phyloP scores from a whole-genome alignment of 306 rosid genomes.

The Pueraria montana region DNA sequence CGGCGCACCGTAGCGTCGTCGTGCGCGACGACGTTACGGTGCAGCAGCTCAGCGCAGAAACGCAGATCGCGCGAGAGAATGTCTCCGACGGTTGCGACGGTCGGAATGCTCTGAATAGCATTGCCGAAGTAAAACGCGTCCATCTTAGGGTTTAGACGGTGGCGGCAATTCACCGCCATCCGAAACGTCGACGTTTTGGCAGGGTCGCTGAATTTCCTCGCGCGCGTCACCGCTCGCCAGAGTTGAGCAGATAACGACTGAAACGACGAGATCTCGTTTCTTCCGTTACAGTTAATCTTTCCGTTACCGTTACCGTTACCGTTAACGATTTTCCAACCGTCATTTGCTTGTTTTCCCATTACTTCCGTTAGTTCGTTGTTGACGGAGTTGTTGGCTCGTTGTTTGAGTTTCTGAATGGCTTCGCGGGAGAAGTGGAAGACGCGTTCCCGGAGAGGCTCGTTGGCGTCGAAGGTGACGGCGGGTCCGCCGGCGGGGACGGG shows the following conservation, averaged over 20 bases:
- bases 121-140: slow-evolving; percentile 82
- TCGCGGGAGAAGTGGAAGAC: slow-evolving; percentile 72
- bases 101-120: slow-evolving; percentile 95
- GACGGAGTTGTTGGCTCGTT: slow-evolving; percentile 41
- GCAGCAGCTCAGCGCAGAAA: slow-evolving; percentile 71
- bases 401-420: slow-evolving; percentile 66
- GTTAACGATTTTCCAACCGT: slow-evolving; percentile 59
- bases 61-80: slow-evolving; percentile 65
- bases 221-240: slow-evolving; percentile 92
- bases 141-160: slow-evolving; percentile 74
- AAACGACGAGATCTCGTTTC: slow-evolving; percentile 77
- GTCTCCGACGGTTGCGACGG: slow-evolving; percentile 62
- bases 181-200: slow-evolving; percentile 80
- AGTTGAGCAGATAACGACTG: slow-evolving; percentile 87
- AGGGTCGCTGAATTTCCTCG: slow-evolving; percentile 54
- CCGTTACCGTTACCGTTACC: slow-evolving; percentile 35
- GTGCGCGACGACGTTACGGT: slow-evolving; percentile 75
- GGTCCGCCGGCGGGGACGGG: slow-evolving; percentile 74
- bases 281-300: neutral
- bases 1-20: slow-evolving; percentile 68
- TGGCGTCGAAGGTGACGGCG: slow-evolving; percentile 59
- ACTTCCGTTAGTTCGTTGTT: slow-evolving; percentile 51
- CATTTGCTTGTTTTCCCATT: slow-evolving; percentile 56
- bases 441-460: slow-evolving; percentile 74
- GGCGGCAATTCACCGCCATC: slow-evolving; percentile 96